Base-by-base conservation (phyloP, 106 monocot species). In the Dactylorhiza incarnata region DNA sequence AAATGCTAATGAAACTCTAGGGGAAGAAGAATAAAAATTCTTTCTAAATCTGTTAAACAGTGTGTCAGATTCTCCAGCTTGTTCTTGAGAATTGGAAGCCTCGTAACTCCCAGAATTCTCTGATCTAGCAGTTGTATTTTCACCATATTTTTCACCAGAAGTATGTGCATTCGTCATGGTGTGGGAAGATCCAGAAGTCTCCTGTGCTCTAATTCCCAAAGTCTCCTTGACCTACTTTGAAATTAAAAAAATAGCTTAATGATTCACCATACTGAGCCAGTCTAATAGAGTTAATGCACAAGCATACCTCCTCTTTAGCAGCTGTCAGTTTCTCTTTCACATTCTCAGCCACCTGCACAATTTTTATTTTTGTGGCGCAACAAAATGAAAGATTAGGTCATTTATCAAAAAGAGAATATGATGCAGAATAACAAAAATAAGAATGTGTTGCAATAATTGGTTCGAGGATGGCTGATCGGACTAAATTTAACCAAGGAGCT, bases 271-370 rank as follows among this genome's bases (percentile, higher is more conserved):
- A 45, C 48, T 48, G 10, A 48, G 58, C 2, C 0, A 5, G 67
- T 25, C 49, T 26, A 13, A 37, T 16, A 52, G 46, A 52, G 58
- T 44, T 67, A 72, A 61, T 25, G 47, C 56, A 46, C 17, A 53
- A 55, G 13, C 24, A 56, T 78, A 92, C 91, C 88, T 89, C 91
- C 74, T 89, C 91, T 82, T 72, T 92, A 56, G 91, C 91, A 78
- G 82, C 86, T 19, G 88, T 69, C 19, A 92, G 75, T 71, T 86
- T 88, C 74, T 86, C 91, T 76, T 84, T 89, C 24, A 89, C 75
- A 84, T 84, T 86, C 81, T 72, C 73, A 19, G 88, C 80, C 65
- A 91, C 86, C 91, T 91, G 73, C 49, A 80, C 73, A 72, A 72
- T 72, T 49, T 37, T 37, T 37, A 37, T 37, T 37, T 37, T 17